Evolutionary conservation across 306 rosid species (phyloP).

Genomic region (Vachellia pachyceras): DNA sequence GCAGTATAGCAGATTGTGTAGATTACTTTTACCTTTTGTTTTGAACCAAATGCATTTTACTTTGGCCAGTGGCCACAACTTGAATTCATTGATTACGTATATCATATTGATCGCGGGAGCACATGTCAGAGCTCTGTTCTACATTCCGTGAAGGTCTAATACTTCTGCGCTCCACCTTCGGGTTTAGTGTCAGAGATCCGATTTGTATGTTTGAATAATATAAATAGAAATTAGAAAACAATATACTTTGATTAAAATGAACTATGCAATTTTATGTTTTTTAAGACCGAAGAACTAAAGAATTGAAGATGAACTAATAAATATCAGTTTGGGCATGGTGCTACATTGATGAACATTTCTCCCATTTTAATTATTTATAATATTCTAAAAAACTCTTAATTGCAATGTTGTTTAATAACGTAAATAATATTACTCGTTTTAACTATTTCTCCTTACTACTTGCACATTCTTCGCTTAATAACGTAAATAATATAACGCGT

Average conservation of each 20-base stretch:
- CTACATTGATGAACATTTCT: not conserved
- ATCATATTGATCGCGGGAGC: not conserved
- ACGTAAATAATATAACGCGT: no score
- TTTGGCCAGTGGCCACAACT: not conserved
- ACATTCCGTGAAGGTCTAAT: not conserved
- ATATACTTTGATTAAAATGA: not conserved
- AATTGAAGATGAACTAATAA: not conserved
- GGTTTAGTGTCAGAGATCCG: not conserved
- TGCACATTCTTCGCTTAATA: no score
- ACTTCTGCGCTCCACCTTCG: not conserved
- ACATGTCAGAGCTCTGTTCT: not conserved
- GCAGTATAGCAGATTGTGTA: slow-evolving; percentile 21
- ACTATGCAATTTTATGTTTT: no score
- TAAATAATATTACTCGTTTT: no score
- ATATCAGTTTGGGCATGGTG: not conserved
- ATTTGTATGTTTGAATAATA: not conserved
- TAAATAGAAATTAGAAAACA: not conserved
- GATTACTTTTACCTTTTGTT: slow-evolving; percentile 8
- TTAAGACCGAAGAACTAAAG: not conserved
- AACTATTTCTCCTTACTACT: no score
- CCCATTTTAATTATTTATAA: not conserved
- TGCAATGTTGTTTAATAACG: not conserved
- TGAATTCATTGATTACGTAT: not conserved
- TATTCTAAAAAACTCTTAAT: not conserved
- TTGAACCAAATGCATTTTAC: not conserved